Percentiles rank a stretch among this genome's conserved stretches.
These are phyloP conservation scores for Fagus crenata DNA, from an alignment of 306 rosid species.

Conservation along the genomic window DNA sequence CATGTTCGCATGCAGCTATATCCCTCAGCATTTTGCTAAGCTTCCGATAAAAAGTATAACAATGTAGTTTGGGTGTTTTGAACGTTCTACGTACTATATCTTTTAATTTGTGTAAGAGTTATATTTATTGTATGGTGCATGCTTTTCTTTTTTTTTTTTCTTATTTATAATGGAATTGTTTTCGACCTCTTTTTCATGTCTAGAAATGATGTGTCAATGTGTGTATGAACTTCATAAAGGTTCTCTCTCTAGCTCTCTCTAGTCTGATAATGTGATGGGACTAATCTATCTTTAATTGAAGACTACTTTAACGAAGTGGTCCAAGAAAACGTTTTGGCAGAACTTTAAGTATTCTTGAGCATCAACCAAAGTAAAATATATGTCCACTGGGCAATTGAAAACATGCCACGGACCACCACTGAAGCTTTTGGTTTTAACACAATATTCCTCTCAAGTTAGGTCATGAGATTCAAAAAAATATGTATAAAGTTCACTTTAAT, in stretches of 20 bases:
- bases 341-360: background rate
- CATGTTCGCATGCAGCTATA: slow-evolving; percentile 35
- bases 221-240: slow-evolving; percentile 13
- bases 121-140: slow-evolving; percentile 50
- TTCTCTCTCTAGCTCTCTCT: slow-evolving; percentile 6
- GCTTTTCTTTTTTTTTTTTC: slow-evolving; percentile 32
- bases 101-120: slow-evolving; percentile 38
- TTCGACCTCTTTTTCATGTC: slow-evolving; percentile 37
- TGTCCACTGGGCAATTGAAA: background rate
- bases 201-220: background rate
- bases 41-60: slow-evolving; percentile 36
- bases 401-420: background rate
- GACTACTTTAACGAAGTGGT: slow-evolving; percentile 16
- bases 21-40: slow-evolving; percentile 41
- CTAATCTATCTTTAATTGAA: background rate
- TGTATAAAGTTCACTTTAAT: too few species aligned
- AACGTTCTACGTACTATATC: slow-evolving; percentile 26
- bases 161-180: slow-evolving; percentile 35
- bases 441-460: background rate
- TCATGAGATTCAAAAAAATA: too few species aligned
- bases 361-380: background rate
- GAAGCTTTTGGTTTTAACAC: background rate
- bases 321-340: background rate
- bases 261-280: background rate
- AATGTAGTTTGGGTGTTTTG: slow-evolving; percentile 53